phyloP scores from a whole-genome alignment of 257 asterid species.

The Capsicum baccatum region DNA sequence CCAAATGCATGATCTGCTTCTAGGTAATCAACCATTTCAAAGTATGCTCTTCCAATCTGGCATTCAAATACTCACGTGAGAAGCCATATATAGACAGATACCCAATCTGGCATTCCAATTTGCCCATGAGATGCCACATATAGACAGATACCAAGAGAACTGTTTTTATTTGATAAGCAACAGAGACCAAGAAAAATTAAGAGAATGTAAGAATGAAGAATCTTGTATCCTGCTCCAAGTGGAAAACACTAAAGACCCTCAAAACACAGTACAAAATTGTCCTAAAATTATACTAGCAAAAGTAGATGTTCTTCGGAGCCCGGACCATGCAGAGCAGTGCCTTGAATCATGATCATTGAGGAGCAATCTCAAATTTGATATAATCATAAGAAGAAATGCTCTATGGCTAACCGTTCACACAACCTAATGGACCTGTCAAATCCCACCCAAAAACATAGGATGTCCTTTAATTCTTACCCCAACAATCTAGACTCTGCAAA shows the following conservation, averaged over 20 bases:
- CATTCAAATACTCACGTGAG: slow-evolving; percentile 36
- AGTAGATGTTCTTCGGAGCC: neutral
- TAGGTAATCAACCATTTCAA: slow-evolving; percentile 91
- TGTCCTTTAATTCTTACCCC: neutral
- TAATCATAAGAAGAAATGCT: neutral
- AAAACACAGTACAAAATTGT: slow-evolving; percentile 8
- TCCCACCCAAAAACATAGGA: neutral
- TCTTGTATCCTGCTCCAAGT: neutral
- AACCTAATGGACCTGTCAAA: neutral
- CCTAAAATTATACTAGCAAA: neutral
- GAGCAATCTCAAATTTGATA: neutral
- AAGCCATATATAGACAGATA: slow-evolving; percentile 36
- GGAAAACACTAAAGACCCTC: neutral
- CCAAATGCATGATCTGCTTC: slow-evolving; percentile 94
- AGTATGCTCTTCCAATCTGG: slow-evolving; percentile 90
- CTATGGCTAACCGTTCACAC: neutral
- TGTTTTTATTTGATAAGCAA: neutral
- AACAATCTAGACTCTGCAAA: neutral
- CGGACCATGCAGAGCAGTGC: neutral
- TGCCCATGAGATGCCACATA: slow-evolving; percentile 23
- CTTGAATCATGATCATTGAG: neutral
- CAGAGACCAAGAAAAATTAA: neutral
- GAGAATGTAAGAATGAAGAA: neutral
- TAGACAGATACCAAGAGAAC: slow-evolving; percentile 31
- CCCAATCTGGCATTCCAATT: slow-evolving; percentile 3